A percentile compares a stretch with the other conserved stretches of the same genome.
Conservation (phyloP, 1,139 yeast species). For the Taphrina sp. region DNA sequence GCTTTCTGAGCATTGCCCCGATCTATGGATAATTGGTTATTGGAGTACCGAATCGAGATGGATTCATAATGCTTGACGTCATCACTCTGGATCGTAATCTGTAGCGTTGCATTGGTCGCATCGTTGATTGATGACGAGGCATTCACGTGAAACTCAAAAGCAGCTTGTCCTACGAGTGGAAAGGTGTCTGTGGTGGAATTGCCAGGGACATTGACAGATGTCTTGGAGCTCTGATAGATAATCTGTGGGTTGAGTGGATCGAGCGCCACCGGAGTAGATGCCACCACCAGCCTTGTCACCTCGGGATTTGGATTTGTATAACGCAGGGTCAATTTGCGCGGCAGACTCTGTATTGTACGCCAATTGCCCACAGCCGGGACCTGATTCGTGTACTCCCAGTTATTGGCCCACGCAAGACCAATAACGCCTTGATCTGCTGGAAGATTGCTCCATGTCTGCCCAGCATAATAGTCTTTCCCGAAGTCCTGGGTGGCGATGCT, state of each 20-base stretch:
- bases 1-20: constrained; percentile 12
- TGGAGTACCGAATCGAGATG: constrained; percentile 10
- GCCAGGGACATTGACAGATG: constrained; percentile 1
- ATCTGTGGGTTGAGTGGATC: constrained; percentile 1
- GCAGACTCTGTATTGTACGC: constrained; percentile 20
- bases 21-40: constrained; percentile 24
- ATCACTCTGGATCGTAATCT: constrained; percentile 10
- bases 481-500: constrained; percentile 15
- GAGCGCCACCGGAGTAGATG: constrained; percentile 9
- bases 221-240: background rate
- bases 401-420: constrained; percentile 32
- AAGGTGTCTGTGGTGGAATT: background rate
- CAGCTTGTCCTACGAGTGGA: constrained; percentile 12
- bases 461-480: constrained; percentile 32
- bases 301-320: constrained; percentile 7
- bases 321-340: constrained; percentile 28
- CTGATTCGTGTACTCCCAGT: constrained; percentile 31
- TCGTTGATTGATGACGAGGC: background rate
- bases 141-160: constrained; percentile 21
- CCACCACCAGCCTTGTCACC: constrained; percentile 7
- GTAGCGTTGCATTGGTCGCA: background rate
- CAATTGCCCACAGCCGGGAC: constrained; percentile 28
- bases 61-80: constrained; percentile 8
- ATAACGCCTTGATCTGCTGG: constrained; percentile 29
- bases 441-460: constrained; percentile 28